Evolutionary conservation across 164 flowering plant genomes (phyloP), one percentile per base, ranked within the genome.

Genomic region (Piper longum): DNA sequence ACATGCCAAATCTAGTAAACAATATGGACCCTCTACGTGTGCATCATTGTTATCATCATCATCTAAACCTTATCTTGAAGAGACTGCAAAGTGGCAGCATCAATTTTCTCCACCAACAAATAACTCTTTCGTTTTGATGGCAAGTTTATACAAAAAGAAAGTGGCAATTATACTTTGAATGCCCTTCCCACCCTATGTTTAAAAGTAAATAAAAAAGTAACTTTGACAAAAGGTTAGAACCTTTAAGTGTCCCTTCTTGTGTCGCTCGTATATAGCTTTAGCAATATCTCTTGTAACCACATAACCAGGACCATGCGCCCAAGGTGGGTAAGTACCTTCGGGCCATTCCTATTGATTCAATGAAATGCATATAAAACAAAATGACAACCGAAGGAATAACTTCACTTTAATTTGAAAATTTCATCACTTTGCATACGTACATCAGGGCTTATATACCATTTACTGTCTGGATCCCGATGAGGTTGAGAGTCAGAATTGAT

Each of bases 261-360:
- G 77, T 62, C 70, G 79, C 71, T 72, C 74, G 77, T 79, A 73
- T 59, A 91, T 82, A 54, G 70, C 69, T 64, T 76, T 80, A 66
- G 95, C 96, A 69, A 95, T 83, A 78, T 95, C 98, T 54, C 57
- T 69, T 52, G 99, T 85, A 55, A 95, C 85, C 56, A 89, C 86
- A 70, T 95, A 95, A 55, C 99, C 99, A 71, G 99, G 99, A 73
- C 99, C 99, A 74, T 95, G 91, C 8, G 99, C 99, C 95, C 95
- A 95, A 60, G 98, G 93, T 3, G 99, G 99, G 59, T 95, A 95
- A 48, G 66, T 70, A 3, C 85, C 85, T 70, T 79, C 89, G 44
- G 81, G 75, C 95, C 95, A 91, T 82, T 95, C 99, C 99, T 95
- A 61, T 66, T 2, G n/a, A 42, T 41, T 16, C 13, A 16, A 4